phyloP scores from a whole-genome alignment of 129 eudicot species.

The Saposhnikovia divaricata region DNA sequence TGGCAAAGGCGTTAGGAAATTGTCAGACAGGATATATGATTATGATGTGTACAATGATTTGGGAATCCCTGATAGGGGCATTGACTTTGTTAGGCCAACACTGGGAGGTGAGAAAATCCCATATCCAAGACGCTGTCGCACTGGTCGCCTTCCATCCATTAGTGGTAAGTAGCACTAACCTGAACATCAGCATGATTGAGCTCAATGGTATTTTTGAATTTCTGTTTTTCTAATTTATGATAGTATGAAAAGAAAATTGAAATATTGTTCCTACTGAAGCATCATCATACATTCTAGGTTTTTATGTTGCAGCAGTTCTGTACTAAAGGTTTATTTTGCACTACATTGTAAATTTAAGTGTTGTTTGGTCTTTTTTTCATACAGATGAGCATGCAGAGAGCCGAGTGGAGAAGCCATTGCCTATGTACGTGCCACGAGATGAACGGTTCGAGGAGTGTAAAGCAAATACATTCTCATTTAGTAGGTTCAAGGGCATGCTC shows the following conservation, averaged over 20 bases:
- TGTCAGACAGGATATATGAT: slow-evolving; percentile 70
- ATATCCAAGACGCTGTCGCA: slow-evolving; percentile 91
- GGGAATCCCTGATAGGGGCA: slow-evolving; percentile 86
- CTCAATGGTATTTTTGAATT: neutral
- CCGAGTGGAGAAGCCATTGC: slow-evolving; percentile 83
- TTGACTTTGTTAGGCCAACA: slow-evolving; percentile 56
- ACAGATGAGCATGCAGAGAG: slow-evolving; percentile 65
- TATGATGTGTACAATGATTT: slow-evolving; percentile 81
- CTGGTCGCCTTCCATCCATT: slow-evolving; percentile 78
- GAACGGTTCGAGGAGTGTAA: slow-evolving; percentile 94
- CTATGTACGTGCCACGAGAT: slow-evolving; percentile 92
- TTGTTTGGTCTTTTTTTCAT: neutral
- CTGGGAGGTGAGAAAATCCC: slow-evolving; percentile 78
- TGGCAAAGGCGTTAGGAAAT: slow-evolving; percentile 67
- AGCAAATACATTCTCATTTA: slow-evolving; percentile 60
- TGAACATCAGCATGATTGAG: neutral
- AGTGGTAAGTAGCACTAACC: slow-evolving; percentile 37
- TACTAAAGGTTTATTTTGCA: neutral
- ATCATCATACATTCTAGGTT: neutral
- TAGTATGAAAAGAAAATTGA: neutral
- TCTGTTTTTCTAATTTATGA: no score
- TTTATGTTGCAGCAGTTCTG: neutral
- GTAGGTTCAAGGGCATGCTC: slow-evolving; percentile 70
- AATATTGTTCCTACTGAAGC: neutral
- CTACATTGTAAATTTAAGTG: neutral